phyloP scores from a whole-genome alignment of 805 yeast species.

The Kazachstania africana region DNA sequence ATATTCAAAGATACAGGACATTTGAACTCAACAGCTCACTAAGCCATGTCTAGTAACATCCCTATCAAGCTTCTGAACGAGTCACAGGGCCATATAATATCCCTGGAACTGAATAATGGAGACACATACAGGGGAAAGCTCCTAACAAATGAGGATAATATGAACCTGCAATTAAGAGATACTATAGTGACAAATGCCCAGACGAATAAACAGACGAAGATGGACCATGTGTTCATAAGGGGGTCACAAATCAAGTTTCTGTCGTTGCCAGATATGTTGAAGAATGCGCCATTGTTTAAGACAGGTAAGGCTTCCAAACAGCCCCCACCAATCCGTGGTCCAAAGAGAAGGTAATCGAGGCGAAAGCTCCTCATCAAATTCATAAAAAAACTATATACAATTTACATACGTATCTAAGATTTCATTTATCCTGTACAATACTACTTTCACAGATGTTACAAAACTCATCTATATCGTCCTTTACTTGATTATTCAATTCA shows the following conservation, averaged over 20 bases:
- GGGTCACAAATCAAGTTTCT: conserved; percentile 84
- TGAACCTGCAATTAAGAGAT: conserved; percentile 81
- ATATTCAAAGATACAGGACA: too few species aligned
- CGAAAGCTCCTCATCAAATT: background rate
- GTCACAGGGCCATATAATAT: conserved; percentile 78
- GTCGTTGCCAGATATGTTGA: conserved; percentile 77
- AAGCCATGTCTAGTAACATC: conserved; percentile 31
- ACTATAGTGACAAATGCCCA: conserved; percentile 68
- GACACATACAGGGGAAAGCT: conserved; percentile 82
- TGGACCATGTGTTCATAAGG: conserved; percentile 79
- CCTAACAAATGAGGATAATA: conserved; percentile 80
- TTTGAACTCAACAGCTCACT: too few species aligned
- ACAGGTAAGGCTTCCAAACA: conserved; percentile 44
- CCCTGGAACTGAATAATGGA: conserved; percentile 76
- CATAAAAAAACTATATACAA: too few species aligned
- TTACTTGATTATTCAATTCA: conserved; percentile 14
- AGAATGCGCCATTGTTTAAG: conserved; percentile 81
- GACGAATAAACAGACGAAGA: conserved; percentile 58
- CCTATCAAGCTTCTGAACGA: conserved; percentile 83
- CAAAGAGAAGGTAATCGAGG: conserved; percentile 24
- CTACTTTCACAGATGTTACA: conserved; percentile 12
- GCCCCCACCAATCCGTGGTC: conserved; percentile 61
- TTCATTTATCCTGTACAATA: background rate
- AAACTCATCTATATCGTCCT: conserved; percentile 22
- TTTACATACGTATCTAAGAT: too few species aligned